These are phyloP conservation scores for Chlorociboria aeruginascens DNA, from an alignment of 495 filamentous ascomycete species.

Conservation along the genomic window DNA sequence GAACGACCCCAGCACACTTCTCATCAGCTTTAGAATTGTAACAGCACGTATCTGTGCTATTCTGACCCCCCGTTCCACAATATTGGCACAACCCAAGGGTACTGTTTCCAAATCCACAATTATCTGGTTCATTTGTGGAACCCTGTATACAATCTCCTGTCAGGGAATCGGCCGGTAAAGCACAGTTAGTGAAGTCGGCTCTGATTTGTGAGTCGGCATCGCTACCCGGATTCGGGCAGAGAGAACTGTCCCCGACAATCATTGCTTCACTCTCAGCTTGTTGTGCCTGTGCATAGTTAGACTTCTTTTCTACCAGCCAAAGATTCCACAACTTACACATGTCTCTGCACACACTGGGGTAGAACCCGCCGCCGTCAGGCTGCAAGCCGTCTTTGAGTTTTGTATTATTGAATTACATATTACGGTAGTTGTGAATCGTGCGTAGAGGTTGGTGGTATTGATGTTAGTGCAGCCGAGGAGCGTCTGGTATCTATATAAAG, in stretches of 20 bases:
- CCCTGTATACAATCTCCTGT: slow-evolving; percentile 63
- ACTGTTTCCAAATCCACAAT: slow-evolving; percentile 81
- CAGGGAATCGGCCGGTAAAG: slow-evolving; percentile 67
- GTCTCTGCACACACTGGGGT: slow-evolving; percentile 79
- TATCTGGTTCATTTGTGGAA: slow-evolving; percentile 64
- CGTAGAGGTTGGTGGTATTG: slow-evolving; percentile 78
- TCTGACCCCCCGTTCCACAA: slow-evolving; percentile 69
- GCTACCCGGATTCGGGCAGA: slow-evolving; percentile 52
- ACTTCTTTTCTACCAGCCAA: background rate
- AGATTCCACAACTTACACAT: slow-evolving; percentile 48
- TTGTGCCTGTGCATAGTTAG: slow-evolving; percentile 47
- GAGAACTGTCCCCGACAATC: slow-evolving; percentile 58
- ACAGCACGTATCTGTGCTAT: slow-evolving; percentile 93
- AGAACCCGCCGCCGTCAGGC: slow-evolving; percentile 46
- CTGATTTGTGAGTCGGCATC: slow-evolving; percentile 68
- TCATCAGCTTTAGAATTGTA: slow-evolving; percentile 59
- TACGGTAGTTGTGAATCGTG: slow-evolving; percentile 83
- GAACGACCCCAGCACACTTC: slow-evolving; percentile 57
- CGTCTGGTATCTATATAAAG: slow-evolving; percentile 47
- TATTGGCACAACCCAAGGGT: slow-evolving; percentile 77
- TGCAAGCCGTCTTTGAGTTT: slow-evolving; percentile 67
- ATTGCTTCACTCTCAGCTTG: slow-evolving; percentile 80
- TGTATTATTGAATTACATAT: slow-evolving; percentile 94
- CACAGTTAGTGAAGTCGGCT: slow-evolving; percentile 86
- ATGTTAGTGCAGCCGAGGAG: slow-evolving; percentile 73